Percentiles rank a stretch among this genome's conserved stretches.
Conservation (phyloP, 2,329 filamentous ascomycete genomes). For the Fusarium euwallaceae region DNA sequence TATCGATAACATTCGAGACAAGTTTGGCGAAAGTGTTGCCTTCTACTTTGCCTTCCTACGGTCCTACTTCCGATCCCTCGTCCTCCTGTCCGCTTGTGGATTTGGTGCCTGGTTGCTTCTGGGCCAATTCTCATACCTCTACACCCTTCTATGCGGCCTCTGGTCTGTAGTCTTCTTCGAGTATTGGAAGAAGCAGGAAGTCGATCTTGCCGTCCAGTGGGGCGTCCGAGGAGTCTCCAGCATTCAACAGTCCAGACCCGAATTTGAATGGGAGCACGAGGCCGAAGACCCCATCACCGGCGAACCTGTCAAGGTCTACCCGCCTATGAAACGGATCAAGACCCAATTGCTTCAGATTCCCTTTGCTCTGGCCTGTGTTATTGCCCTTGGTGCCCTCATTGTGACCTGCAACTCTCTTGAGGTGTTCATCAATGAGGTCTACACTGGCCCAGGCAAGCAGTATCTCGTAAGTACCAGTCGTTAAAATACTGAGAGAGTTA, state of each 20-base stretch:
- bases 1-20: conserved; percentile 80
- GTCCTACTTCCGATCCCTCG: conserved; percentile 87
- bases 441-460: conserved; percentile 87
- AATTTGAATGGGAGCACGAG: conserved; percentile 85
- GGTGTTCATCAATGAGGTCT: conserved; percentile 95
- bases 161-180: conserved; percentile 94
- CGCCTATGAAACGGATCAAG: conserved; percentile 78
- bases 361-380: conserved; percentile 81
- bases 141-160: conserved; percentile 82
- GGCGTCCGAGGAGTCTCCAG: conserved; percentile 85
- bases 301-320: conserved; percentile 81
- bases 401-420: conserved; percentile 91
- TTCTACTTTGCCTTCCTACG: conserved; percentile 97
- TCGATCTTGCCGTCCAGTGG: conserved; percentile 89
- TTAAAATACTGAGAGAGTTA: background rate
- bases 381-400: conserved; percentile 84
- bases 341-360: conserved; percentile 86
- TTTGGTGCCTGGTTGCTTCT: conserved; percentile 84
- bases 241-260: conserved; percentile 81
- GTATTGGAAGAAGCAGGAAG: conserved; percentile 95
- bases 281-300: conserved; percentile 85
- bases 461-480: conserved; percentile 73
- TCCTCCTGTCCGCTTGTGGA: conserved; percentile 86
- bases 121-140: conserved; percentile 85
- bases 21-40: conserved; percentile 86